Conservation (phyloP, 2,329 filamentous ascomycete genomes). For the Thermothelomyces thermophilus region DNA sequence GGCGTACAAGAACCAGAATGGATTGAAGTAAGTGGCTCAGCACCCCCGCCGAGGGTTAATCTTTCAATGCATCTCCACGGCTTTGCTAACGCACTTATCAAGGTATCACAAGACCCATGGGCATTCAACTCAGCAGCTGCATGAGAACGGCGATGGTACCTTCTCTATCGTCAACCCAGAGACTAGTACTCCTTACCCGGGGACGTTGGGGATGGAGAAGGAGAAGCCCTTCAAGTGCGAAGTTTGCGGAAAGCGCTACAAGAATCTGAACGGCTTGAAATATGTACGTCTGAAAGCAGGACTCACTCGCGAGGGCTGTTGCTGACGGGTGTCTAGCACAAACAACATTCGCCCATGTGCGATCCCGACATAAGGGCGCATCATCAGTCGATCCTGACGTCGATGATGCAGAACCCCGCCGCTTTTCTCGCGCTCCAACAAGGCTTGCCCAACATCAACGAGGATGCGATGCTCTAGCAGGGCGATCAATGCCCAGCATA, state of each 20-base stretch:
- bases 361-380: slow-evolving; percentile 65
- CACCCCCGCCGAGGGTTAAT: neutral
- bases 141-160: slow-evolving; percentile 93
- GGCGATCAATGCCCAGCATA: neutral
- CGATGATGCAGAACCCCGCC: slow-evolving; percentile 29
- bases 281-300: slow-evolving; percentile 62
- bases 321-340: slow-evolving; percentile 45
- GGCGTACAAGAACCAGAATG: slow-evolving; percentile 99
- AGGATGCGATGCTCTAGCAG: slow-evolving; percentile 34
- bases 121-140: slow-evolving; percentile 91
- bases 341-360: slow-evolving; percentile 79
- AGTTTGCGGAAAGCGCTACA: slow-evolving; percentile 95
- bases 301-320: no score
- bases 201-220: slow-evolving; percentile 98
- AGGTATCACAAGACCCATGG: slow-evolving; percentile 75
- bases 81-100: slow-evolving; percentile 25
- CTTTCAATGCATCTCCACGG: neutral
- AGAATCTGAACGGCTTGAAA: slow-evolving; percentile 97
- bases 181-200: slow-evolving; percentile 88
- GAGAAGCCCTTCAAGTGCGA: slow-evolving; percentile 99
- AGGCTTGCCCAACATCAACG: slow-evolving; percentile 38
- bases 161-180: slow-evolving; percentile 98
- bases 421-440: slow-evolving; percentile 24
- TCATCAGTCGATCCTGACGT: slow-evolving; percentile 32
- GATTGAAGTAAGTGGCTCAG: slow-evolving; percentile 68